These are phyloP conservation scores for Solanum commersonii DNA, from an alignment of 257 asterid species.

Conservation along the genomic window DNA sequence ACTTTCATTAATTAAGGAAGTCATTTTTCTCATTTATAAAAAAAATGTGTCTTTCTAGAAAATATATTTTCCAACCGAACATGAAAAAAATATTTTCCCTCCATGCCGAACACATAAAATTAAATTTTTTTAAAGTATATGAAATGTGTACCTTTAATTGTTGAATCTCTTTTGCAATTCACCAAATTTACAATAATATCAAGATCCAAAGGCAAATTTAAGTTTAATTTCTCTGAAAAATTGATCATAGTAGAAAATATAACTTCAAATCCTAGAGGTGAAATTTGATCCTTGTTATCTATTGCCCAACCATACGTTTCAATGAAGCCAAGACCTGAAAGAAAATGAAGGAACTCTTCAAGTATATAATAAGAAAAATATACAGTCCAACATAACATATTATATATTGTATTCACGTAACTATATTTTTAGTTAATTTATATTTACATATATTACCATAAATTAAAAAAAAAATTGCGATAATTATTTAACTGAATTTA, in stretches of 20 bases:
- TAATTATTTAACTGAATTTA: no score
- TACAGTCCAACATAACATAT: not conserved
- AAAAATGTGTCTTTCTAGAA: no score
- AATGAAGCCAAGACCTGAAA: slow-evolving; percentile 25
- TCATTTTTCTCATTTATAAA: no score
- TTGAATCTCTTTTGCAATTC: not conserved
- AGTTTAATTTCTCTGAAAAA: slow-evolving; percentile 8
- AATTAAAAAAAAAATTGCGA: no score
- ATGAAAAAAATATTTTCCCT: no score
- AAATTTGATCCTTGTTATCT: not conserved
- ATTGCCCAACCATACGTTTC: slow-evolving; percentile 4
- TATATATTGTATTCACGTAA: not conserved
- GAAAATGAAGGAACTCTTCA: not conserved
- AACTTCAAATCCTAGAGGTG: slow-evolving; percentile 25
- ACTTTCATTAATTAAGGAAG: no score
- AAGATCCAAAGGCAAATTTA: slow-evolving; percentile 10
- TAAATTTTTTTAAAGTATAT: not conserved
- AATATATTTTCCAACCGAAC: not conserved
- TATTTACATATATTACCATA: no score
- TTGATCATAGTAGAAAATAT: slow-evolving; percentile 17
- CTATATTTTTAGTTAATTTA: not conserved
- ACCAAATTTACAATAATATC: not conserved
- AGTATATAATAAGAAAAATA: not conserved
- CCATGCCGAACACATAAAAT: no score
- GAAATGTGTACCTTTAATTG: not conserved